A percentile compares a stretch with the other conserved stretches of the same genome.
These are phyloP conservation scores for Allantophomopsis cytisporea DNA, from an alignment of 2,329 filamentous ascomycete genomes.

Conservation along the genomic window DNA sequence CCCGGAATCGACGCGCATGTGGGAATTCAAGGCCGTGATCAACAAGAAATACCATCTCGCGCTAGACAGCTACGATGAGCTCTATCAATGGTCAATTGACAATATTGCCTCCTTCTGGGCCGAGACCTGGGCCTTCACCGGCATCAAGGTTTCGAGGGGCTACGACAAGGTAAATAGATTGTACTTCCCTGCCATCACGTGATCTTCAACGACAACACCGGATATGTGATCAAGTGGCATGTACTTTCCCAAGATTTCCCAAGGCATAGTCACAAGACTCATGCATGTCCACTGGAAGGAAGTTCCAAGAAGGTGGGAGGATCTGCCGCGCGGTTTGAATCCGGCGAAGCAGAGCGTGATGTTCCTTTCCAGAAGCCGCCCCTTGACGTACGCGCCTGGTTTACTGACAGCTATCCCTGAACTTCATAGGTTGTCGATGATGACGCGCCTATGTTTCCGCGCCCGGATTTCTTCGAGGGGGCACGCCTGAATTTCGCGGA, in stretches of 20 bases:
- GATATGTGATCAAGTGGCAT: too few relatives aligned
- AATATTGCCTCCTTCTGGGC: constrained; percentile 71
- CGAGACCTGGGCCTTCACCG: constrained; percentile 72
- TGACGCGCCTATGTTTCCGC: constrained; percentile 65
- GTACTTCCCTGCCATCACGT: too few relatives aligned
- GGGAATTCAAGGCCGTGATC: constrained; percentile 55
- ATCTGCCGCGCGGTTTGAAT: too few relatives aligned
- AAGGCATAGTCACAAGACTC: too few relatives aligned
- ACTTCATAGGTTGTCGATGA: constrained; percentile 48
- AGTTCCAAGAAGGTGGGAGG: too few relatives aligned
- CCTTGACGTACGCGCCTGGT: too few relatives aligned
- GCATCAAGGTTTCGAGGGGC: constrained; percentile 52
- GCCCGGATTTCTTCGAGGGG: constrained; percentile 72
- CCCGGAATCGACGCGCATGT: constrained; percentile 57
- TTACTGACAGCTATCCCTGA: background rate
- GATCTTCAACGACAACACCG: too few relatives aligned
- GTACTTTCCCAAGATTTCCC: too few relatives aligned
- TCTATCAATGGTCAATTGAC: constrained; percentile 77
- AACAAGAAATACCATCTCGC: constrained; percentile 51
- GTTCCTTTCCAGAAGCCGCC: too few relatives aligned
- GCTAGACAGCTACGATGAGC: constrained; percentile 54
- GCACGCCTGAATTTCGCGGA: constrained; percentile 84
- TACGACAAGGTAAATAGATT: constrained; percentile 44
- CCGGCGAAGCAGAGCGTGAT: too few relatives aligned
- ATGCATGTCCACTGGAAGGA: too few relatives aligned